These are phyloP conservation scores for Yamadazyma endophytica DNA, from an alignment of 805 yeast genomes.

Conservation along the genomic window DNA sequence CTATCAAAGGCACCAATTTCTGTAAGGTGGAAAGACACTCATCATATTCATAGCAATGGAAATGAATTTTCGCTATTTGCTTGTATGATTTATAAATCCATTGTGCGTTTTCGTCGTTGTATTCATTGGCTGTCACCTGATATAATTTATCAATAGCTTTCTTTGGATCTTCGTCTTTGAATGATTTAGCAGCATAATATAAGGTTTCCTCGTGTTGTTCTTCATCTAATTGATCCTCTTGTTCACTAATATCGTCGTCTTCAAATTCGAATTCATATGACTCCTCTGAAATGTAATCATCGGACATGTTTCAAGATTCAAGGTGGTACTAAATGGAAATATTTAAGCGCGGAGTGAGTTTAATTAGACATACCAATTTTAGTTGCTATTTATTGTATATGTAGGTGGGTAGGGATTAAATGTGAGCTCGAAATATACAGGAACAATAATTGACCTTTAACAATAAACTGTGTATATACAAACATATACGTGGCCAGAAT, in stretches of 20 bases:
- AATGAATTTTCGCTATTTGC: constrained; percentile 37
- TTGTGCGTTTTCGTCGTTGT: constrained; percentile 14
- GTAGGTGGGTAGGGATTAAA: too few relatives aligned
- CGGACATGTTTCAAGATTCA: constrained; percentile 33
- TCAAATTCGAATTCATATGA: constrained; percentile 41
- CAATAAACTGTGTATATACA: too few relatives aligned
- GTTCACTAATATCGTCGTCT: constrained; percentile 21
- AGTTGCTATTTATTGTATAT: too few relatives aligned
- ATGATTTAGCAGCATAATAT: constrained; percentile 35
- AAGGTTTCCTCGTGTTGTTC: constrained; percentile 22
- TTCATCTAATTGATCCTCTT: constrained; percentile 20
- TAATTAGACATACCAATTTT: too few relatives aligned
- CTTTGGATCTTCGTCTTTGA: constrained; percentile 28
- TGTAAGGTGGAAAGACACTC: constrained; percentile 16
- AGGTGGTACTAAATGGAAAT: background rate
- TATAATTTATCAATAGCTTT: constrained; percentile 21
- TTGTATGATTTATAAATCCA: constrained; percentile 39
- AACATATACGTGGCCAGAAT: too few relatives aligned
- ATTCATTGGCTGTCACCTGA: constrained; percentile 9
- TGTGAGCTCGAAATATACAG: too few relatives aligned
- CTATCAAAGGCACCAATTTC: constrained; percentile 18
- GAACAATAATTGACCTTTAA: too few relatives aligned
- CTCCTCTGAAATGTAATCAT: constrained; percentile 34
- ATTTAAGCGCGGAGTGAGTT: too few relatives aligned
- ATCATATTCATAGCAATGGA: constrained; percentile 17